A percentile compares a stretch with the other conserved stretches of the same genome.
phyloP scores from a whole-genome alignment of 179 eudicot genomes.

The Sideroxylon spinosum region DNA sequence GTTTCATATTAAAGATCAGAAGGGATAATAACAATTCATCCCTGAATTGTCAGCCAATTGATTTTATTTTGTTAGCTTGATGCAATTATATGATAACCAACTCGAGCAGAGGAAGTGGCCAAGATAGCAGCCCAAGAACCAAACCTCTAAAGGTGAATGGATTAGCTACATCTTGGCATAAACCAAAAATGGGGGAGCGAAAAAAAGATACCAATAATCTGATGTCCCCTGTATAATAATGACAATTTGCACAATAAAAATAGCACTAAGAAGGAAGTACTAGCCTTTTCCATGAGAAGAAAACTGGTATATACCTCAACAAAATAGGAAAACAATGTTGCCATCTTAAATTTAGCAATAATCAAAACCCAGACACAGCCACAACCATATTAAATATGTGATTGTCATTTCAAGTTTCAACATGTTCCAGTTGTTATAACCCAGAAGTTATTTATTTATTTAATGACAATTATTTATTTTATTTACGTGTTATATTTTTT shows the following conservation, averaged over 20 bases:
- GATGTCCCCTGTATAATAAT: not conserved
- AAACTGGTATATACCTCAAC: not conserved
- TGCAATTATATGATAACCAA: not conserved
- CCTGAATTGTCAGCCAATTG: not conserved
- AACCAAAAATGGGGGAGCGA: not conserved
- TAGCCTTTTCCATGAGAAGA: not conserved
- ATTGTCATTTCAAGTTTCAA: not conserved
- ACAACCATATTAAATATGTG: not conserved
- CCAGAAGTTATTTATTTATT: too few relatives aligned
- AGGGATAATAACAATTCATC: too few relatives aligned
- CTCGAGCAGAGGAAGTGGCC: not conserved
- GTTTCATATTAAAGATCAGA: not conserved
- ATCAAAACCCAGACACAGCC: not conserved
- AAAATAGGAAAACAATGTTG: not conserved
- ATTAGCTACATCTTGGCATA: not conserved
- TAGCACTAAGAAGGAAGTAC: not conserved
- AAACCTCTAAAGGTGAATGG: not conserved
- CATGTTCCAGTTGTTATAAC: too few relatives aligned
- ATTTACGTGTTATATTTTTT: too few relatives aligned
- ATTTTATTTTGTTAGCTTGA: not conserved
- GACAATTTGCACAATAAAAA: not conserved
- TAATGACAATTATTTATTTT: too few relatives aligned
- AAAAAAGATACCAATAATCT: not conserved
- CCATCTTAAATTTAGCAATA: not conserved
- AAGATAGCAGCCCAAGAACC: not conserved